Conservation (phyloP, 2,329 filamentous ascomycete species). For the Penicillium frequentans region DNA sequence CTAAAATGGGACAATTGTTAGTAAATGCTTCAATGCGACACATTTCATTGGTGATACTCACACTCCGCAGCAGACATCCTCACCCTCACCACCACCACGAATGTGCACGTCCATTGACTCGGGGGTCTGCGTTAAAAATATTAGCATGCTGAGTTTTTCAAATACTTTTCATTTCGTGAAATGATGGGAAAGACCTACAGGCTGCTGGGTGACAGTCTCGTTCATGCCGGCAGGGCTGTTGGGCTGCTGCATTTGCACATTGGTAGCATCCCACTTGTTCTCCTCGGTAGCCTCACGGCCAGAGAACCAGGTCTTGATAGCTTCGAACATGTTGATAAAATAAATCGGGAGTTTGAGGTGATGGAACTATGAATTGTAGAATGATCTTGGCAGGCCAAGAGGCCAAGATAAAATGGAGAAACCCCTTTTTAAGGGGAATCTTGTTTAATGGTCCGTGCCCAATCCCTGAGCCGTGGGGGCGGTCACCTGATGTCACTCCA, state of each 20-base stretch:
- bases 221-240: slow-evolving; percentile 12
- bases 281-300: slow-evolving; percentile 3
- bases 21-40: not conserved
- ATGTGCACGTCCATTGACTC: slow-evolving; percentile 13
- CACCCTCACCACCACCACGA: slow-evolving; percentile 13
- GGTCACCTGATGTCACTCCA: not conserved
- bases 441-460: not conserved
- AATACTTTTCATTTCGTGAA: not conserved
- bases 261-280: slow-evolving; percentile 12
- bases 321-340: slow-evolving; percentile 7
- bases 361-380: not conserved
- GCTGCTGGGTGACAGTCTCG: slow-evolving; percentile 12
- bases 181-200: slow-evolving; percentile 1
- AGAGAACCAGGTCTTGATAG: slow-evolving; percentile 11
- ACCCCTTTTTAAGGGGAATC: not conserved
- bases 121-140: not conserved
- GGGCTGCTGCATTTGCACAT: slow-evolving; percentile 12
- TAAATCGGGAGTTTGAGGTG: not conserved
- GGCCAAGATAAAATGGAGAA: slow-evolving; percentile 4
- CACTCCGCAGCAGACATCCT: slow-evolving; percentile 16
- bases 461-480: not conserved
- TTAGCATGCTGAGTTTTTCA: not conserved
- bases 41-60: not conserved
- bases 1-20: not conserved
- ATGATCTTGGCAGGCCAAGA: not conserved